A percentile compares a stretch with the other conserved stretches of the same genome.
These are phyloP conservation scores for Pythium insidiosum DNA, from an alignment of 352 stramenopile species.

Conservation along the genomic window DNA sequence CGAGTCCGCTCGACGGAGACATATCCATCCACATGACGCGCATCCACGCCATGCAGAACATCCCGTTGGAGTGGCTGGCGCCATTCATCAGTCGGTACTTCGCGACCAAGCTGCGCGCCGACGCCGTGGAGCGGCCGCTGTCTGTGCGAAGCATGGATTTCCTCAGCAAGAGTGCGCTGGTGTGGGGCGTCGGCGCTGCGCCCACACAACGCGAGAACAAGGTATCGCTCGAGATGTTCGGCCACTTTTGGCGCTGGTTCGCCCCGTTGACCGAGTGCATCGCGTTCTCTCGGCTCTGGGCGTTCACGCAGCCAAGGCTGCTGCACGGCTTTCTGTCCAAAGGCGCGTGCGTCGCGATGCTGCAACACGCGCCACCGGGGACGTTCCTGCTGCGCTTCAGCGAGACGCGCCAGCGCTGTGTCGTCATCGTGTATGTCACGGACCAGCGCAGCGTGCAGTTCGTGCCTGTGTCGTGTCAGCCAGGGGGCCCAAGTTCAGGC, in stretches of 20 bases:
- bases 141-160: conserved; percentile 76
- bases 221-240: conserved; percentile 64
- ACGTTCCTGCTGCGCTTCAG: conserved; percentile 80
- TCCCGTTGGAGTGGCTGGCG: conserved; percentile 57
- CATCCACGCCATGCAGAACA: conserved; percentile 24
- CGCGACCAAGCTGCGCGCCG: conserved; percentile 55
- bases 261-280: conserved; percentile 59
- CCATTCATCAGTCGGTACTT: conserved; percentile 74
- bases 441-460: conserved; percentile 62
- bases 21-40: conserved; percentile 24
- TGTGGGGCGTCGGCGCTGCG: conserved; percentile 38
- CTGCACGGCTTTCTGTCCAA: conserved; percentile 82
- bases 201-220: conserved; percentile 28
- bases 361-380: conserved; percentile 48
- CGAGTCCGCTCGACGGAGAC: conserved; percentile 9
- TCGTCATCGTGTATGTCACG: conserved; percentile 70
- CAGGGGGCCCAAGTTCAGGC: too few species aligned
- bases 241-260: conserved; percentile 74
- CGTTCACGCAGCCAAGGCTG: conserved; percentile 64
- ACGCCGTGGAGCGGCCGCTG: conserved; percentile 56
- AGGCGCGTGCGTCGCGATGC: conserved; percentile 66
- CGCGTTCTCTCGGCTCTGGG: conserved; percentile 44
- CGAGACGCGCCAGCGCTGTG: conserved; percentile 49
- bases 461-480: conserved; percentile 53
- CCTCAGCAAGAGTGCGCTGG: conserved; percentile 55